A percentile compares a stretch with the other conserved stretches of the same genome.
phyloP scores from a whole-genome alignment of 2,329 filamentous ascomycete species.

The Colletotrichum acutatum region DNA sequence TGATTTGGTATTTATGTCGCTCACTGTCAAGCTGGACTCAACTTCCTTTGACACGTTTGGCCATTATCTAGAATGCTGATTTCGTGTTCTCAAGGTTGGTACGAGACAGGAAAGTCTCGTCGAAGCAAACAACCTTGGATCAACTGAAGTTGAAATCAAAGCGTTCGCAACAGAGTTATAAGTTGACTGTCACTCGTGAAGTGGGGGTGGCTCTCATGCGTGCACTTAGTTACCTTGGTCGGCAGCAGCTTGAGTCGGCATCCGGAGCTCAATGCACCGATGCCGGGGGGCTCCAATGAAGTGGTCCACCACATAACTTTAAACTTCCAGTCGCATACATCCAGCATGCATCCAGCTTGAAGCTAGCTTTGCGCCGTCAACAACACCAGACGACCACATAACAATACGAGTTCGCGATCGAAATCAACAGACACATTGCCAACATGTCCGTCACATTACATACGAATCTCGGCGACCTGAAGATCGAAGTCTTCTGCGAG shows the following conservation, averaged over 20 bases:
- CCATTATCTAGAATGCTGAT: not conserved
- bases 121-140: not conserved
- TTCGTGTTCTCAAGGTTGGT: not conserved
- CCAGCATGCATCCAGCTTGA: slow-evolving; percentile 4
- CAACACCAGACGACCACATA: slow-evolving; percentile 1
- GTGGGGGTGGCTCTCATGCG: not conserved
- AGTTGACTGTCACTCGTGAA: not conserved
- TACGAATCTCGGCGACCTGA: slow-evolving; percentile 89
- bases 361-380: not conserved
- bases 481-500: slow-evolving; percentile 96
- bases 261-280: slow-evolving; percentile 22
- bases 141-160: not conserved
- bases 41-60: not conserved
- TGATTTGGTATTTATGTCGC: not conserved
- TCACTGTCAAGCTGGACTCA: not conserved
- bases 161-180: not conserved
- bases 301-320: not conserved
- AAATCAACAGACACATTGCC: not conserved
- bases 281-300: not conserved
- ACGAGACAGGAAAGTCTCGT: not conserved
- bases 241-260: not conserved
- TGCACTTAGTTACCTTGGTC: not conserved
- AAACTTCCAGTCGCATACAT: slow-evolving; percentile 8
- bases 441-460: slow-evolving; percentile 79
- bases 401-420: not conserved